Evolutionary conservation across 352 stramenopile species (phyloP), one percentile per base, ranked within the genome.

Genomic region (Phytophthora crassamura): DNA sequence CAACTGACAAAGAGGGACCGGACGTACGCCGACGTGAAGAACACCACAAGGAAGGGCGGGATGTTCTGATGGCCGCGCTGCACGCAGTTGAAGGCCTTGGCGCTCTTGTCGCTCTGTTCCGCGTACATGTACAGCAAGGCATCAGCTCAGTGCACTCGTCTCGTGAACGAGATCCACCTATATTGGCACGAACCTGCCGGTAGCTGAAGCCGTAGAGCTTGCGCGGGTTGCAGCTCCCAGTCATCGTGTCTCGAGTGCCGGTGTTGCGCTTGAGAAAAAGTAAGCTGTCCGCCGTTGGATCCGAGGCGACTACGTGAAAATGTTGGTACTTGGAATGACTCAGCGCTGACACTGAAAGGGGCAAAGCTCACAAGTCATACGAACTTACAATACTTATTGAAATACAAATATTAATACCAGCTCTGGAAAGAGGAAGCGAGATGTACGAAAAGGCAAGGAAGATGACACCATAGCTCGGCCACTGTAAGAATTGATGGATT

Each of bases 31-130:
- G 80, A 90, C 9, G 80, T 80, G 43, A 88, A 46, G 16, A 90
- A 68, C 49, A 93, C 52, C 0, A 59, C 55, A 18, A 93, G 63
- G 51, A 89, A 93, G 1, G 80, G 52, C 2, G 89, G 86, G 43
- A 93, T 81, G 51, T 98, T 95, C 73, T 98, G 94, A 78, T 98
- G 92, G 22, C 80, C 87, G 42, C 93, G 80, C 72, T 98, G 94
- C 53, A 97, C 74, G 55, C 89, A 96, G 80, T 98, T 98, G 72
- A 98, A 86, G 3, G 78, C 86, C 60, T 84, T 93, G 51, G 80
- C 90, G 64, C 98, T 86, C 73, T 97, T 95, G 63, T 94, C 86
- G 52, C 70, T 88, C 68, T 94, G 74, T 56, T 97, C 86, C 0
- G 88, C 90, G 70, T 97, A 97, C 74, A 97, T 91, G 75, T 94